Base-by-base conservation (phyloP, 441 rosid genomes). In the Mallotus repandus region DNA sequence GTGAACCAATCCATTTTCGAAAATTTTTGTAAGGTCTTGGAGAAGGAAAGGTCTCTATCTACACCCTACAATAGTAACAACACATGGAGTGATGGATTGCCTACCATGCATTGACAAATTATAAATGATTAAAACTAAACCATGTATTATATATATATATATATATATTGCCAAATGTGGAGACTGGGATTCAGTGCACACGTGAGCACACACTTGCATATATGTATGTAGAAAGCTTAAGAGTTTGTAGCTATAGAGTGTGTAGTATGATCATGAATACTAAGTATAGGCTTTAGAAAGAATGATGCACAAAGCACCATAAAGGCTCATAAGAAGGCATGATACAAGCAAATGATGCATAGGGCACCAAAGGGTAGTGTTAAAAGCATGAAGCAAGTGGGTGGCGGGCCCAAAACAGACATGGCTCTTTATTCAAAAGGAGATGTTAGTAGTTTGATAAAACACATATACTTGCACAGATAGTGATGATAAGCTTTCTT, bases 391-490 rank as follows among this genome's bases (percentile, higher is more conserved):
- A 35, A 29, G n/a, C n/a, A 62, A 80, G 83, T 87, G 84, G 75
- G 70, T 75, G 84, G 86, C 80, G 85, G 93, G 85, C 65, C 87
- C 86, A 52, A 79, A 79, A 77, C 53, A 74, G 32, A 29, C 32
- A 29, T 29, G 72, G 82, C 71, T 43, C 18, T 67, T 46, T 49
- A 32, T 69, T 71, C 75, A 50, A 72, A 71, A 58, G 29, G n/a
- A 81, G 38, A 53, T 68, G 63, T 75, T 64, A 65, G 67, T 74
- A 76, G 66, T 58, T 68, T 69, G 71, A 70, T 62, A 29, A 55
- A 21, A 45, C 49, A 16, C 11, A 54, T 18, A 69, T 9, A 55
- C 21, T 13, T 19, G 52, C 13, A 52, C 18, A 69, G 60, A 68
- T 69, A 57, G 32, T 29, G 32, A 29, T 29, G 32, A 29, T 29